These are phyloP conservation scores for Calcarisporium arbuscula DNA, from an alignment of 2,329 filamentous ascomycete species.

Conservation along the genomic window DNA sequence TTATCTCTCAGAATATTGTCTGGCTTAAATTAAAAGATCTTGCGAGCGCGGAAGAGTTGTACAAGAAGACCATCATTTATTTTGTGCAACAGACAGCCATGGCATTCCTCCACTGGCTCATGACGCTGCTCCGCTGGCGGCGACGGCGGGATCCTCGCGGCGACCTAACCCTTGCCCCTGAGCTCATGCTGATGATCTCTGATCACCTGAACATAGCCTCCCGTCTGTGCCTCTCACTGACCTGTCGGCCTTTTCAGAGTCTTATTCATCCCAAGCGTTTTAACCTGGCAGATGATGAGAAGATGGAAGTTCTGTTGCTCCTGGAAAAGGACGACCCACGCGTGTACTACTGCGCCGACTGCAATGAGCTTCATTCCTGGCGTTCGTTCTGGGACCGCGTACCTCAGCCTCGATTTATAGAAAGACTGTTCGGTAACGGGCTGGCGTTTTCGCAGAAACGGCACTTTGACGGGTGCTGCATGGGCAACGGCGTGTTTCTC, in stretches of 20 bases:
- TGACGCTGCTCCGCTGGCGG: no score
- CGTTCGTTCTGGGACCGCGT: conserved; percentile 1
- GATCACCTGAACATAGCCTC: conserved; percentile 5
- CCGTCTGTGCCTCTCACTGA: conserved; percentile 8
- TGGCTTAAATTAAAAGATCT: no score
- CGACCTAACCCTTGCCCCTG: conserved; percentile 7
- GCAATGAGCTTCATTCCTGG: conserved; percentile 8
- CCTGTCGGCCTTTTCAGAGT: conserved; percentile 6
- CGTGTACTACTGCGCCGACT: conserved; percentile 7
- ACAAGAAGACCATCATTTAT: no score
- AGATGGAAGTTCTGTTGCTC: conserved; percentile 5
- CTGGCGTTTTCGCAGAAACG: neutral
- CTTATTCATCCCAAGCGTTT: conserved; percentile 3
- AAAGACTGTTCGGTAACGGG: neutral
- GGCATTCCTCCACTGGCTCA: no score
- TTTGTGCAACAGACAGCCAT: no score
- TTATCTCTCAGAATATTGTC: no score
- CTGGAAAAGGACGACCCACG: conserved; percentile 8
- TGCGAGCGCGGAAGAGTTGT: no score
- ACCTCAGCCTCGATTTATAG: neutral
- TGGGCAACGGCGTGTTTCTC: neutral
- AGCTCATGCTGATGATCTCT: conserved; percentile 6
- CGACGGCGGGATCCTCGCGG: no score
- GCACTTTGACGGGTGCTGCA: neutral
- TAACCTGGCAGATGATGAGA: neutral